Conservation (phyloP, 306 rosid genomes). For the Luffa acutangula region DNA sequence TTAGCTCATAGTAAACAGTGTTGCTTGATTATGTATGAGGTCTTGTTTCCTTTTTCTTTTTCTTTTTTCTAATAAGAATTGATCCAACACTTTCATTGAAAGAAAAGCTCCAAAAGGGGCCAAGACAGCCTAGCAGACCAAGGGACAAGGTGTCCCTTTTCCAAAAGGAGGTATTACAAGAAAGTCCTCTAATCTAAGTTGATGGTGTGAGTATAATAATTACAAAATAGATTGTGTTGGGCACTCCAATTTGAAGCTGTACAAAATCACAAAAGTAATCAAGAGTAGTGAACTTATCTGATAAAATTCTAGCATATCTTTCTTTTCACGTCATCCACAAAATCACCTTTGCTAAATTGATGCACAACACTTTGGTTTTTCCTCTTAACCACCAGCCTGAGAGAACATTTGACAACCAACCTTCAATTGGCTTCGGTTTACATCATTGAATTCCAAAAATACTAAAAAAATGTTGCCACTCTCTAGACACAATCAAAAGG, state of each 20-base stretch:
- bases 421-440: too few species aligned
- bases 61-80: background rate
- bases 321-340: background rate
- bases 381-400: background rate
- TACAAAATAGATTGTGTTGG: background rate
- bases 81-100: background rate
- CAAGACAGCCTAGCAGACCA: background rate
- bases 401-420: background rate
- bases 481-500: too few species aligned
- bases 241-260: background rate
- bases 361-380: background rate
- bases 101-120: background rate
- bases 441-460: background rate
- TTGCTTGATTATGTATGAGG: background rate
- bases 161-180: background rate
- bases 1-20: background rate
- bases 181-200: too few species aligned
- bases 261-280: background rate
- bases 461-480: too few species aligned
- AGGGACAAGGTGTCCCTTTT: background rate
- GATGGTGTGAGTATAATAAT: background rate
- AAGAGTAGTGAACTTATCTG: background rate
- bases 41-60: background rate
- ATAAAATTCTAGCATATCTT: background rate
- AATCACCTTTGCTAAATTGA: background rate